Base-by-base conservation (phyloP, 768 basidiomycete genomes). In the Boletellus ananiceps region DNA sequence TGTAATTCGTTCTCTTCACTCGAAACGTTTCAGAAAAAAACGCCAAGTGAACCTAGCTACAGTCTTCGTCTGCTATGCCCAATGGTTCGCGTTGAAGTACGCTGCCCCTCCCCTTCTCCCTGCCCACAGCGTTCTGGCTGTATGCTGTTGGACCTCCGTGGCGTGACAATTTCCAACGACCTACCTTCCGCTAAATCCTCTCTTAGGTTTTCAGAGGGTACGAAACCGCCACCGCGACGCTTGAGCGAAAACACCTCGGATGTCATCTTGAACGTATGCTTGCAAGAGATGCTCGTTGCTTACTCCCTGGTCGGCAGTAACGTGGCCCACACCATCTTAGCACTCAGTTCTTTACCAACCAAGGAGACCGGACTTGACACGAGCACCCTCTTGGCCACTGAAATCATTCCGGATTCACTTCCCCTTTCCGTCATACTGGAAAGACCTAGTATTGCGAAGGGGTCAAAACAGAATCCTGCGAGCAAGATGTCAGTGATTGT, bases 61-160 rank as follows among this genome's bases (percentile, higher is more conserved):
- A 56, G 58, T 41, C 37, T 79, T 3, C 58, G 60, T 2, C 56
- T 86, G 35, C 65, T 63, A 16, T 72, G 83, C 29, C 67, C 79
- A 13, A 71, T 84, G 68, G 60, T 93, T 39, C 81, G 92, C 16
- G 39, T 86, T 18, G 79, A 92, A 61, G 60, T 86, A 42, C 80
- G 87, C 40, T 83, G 80, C 60, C 82, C 84, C 5, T 74, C 88
- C 27, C 82, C 83, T 5, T 62, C 71, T 16, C 62, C 62, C 2
- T 66, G 56, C 21, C 34, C 61, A 7, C 73, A 72, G 15, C 79
- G 87, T 21, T 90, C 90, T 38, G 90, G 92, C 5, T 78, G 80
- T 21, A 52, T 89, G 5, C 67, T 87, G 14, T 23, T 88, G 31
- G 87, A 90, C 58, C 44, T 88, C 1, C 80, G 83, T 59, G 71